phyloP scores from a whole-genome alignment of 2,329 filamentous ascomycete genomes.

The Cladosporium cucumerinum region DNA sequence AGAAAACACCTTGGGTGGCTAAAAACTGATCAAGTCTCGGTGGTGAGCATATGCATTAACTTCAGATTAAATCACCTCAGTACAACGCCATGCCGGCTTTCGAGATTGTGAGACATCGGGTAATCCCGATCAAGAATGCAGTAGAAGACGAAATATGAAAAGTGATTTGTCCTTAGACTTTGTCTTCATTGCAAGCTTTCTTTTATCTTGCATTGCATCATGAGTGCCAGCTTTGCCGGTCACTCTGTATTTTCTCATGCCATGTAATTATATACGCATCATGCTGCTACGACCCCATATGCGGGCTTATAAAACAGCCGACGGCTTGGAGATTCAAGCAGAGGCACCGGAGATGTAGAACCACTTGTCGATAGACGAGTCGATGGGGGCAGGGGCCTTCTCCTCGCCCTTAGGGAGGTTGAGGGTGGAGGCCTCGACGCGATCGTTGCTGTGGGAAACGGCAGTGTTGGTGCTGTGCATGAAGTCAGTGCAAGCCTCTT shows the following conservation, averaged over 20 bases:
- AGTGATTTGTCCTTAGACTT: neutral
- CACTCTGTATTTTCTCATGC: neutral
- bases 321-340: conserved; percentile 33
- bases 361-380: conserved; percentile 99
- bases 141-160: neutral
- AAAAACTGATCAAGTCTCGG: neutral
- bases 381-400: conserved; percentile 80
- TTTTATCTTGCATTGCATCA: conserved; percentile 5
- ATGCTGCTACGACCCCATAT: neutral
- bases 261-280: conserved; percentile 1
- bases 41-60: neutral
- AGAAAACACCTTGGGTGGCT: neutral
- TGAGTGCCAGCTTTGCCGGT: neutral
- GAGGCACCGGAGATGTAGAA: conserved; percentile 98
- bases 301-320: conserved; percentile 6
- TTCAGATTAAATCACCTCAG: neutral
- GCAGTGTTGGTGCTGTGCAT: conserved; percentile 70
- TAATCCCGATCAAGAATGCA: neutral
- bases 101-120: neutral
- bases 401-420: conserved; percentile 78
- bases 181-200: conserved; percentile 14
- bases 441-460: conserved; percentile 69
- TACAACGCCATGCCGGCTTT: neutral
- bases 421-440: conserved; percentile 66
- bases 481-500: neutral